phyloP scores from a whole-genome alignment of 805 yeast species.

The Brettanomyces naardenensis region DNA sequence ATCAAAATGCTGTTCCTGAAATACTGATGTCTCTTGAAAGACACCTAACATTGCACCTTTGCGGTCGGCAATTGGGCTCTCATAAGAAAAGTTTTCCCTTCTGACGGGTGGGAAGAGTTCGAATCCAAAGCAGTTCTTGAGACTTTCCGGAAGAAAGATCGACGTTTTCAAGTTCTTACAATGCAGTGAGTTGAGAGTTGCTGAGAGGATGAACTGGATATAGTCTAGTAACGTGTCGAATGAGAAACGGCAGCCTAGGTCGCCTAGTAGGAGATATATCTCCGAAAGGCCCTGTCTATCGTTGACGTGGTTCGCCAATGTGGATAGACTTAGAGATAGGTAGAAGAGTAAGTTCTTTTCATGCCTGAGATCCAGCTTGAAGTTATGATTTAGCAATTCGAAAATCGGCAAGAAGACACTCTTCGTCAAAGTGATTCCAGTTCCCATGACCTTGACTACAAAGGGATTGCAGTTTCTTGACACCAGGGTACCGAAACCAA shows the following conservation, averaged over 20 bases:
- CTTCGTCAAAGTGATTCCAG: slow-evolving; percentile 8
- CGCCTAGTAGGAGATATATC: slow-evolving; percentile 15
- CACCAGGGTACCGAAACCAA: slow-evolving; percentile 10
- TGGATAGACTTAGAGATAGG: slow-evolving; percentile 13
- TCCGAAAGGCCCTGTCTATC: neutral
- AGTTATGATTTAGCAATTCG: slow-evolving; percentile 26
- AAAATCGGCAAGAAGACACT: slow-evolving; percentile 19
- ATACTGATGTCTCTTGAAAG: neutral
- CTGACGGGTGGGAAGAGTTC: slow-evolving; percentile 23
- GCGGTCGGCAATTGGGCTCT: slow-evolving; percentile 15
- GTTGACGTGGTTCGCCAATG: slow-evolving; percentile 13
- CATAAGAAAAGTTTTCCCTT: slow-evolving; percentile 20
- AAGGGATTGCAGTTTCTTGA: slow-evolving; percentile 12
- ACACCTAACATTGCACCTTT: slow-evolving; percentile 1
- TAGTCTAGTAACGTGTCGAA: slow-evolving; percentile 27
- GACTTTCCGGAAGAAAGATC: slow-evolving; percentile 9
- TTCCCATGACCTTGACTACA: slow-evolving; percentile 15
- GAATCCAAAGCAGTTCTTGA: slow-evolving; percentile 16
- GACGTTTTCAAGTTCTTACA: slow-evolving; percentile 3
- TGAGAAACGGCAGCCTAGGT: slow-evolving; percentile 28
- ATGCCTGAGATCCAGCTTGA: slow-evolving; percentile 15
- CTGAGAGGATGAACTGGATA: slow-evolving; percentile 17
- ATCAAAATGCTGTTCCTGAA: slow-evolving; percentile 3
- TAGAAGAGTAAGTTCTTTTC: slow-evolving; percentile 17
- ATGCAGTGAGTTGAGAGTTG: slow-evolving; percentile 11